Base-by-base conservation (phyloP, 495 filamentous ascomycete species). In the Penicillium antarcticum region DNA sequence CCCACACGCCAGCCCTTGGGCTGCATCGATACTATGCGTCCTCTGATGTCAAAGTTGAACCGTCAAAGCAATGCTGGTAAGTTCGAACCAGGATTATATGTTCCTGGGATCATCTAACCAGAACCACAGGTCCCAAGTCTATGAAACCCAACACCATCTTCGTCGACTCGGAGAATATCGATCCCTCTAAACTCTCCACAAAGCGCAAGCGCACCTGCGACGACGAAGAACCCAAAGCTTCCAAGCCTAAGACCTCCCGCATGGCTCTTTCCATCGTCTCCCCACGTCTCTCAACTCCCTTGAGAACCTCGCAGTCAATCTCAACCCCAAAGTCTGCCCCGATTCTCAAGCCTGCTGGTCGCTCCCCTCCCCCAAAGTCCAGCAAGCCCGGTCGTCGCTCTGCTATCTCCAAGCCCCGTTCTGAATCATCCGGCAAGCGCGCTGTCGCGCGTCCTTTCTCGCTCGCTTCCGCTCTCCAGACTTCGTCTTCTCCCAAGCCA, bases 101-200 rank as follows among this genome's bases (percentile, higher is more conserved):
- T 37, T 29, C 32, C 47, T 4, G 35, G 23, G 18, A 45, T 31
- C 1, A 6, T 7, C 34, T 21, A 53, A 52, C 45, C 5, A 1
- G 18, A 5, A 48, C 35, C 19, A 10, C 42, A 70, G 68, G 62
- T 46, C 48, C 58, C 42, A 45, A 19, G 21, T 70, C 12, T 56
- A 60, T 17, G 49, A 53, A 51, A 31, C 19, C 26, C 13, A 49
- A 24, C 26, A 34, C 18, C 24, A 70, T 75, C 45, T 74, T 80
- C 50, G 72, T 81, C 26, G 74, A 80, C 14, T 68, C 77, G 7
- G 91, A 97, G 74, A 97, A 96, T 60, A 77, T 95, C 53, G 89
- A 92, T 59, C 91, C 91, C 0, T 51, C 71, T 19, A 79, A 69
- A 34, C 74, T 76, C 11, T 78, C 89, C 19, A 87, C 81, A 16